Evolutionary conservation across 169 alveolate genomes (phyloP), one percentile per base, ranked within the genome.

Genomic region (Plasmodium knowlesi): DNA sequence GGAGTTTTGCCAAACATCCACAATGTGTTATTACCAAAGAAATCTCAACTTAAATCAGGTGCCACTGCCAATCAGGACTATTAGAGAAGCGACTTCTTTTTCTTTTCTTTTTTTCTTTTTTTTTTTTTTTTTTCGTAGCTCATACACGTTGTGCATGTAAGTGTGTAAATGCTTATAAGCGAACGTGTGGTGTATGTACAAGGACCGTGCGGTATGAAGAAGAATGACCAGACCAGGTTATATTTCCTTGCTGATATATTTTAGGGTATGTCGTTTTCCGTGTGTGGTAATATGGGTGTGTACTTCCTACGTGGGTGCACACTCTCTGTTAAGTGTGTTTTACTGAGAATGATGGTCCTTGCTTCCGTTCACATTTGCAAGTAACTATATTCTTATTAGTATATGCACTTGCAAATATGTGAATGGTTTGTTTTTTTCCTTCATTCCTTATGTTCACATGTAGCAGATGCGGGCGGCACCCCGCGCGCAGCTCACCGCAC

Each of bases 1-100:
- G 99, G 99, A 95, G 99, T 98, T 78, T 94, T 98, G 92, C 99
- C 99, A 83, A 97, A 98, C 96, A 98, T 99, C 96, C 99, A 98
- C 94, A 98, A 98, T 85, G 98, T 98, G 79, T 97, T 99, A 81
- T 96, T 99, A 74, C 99, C 99, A 92, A 97, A 98, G 95, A 98
- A 98, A 93, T 43, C 95, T 2, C 93, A 84, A 84, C 46, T 84
- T 10, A 84, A 84, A 84, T 12, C 93, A 14, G 93, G 93, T 10
- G 82, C 46, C 32, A 84, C 93, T 12, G 93, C 80, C n/a, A 84
- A 84, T 37, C 76, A 84, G 39, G 93, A 84, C 37, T 84, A 84
- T 84, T 84, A 84, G 57, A 39, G 53, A 0, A 37, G 19, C 34
- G 72, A 5, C 50, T 10, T 25, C 5, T 32, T 25, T n/a, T 8